phyloP scores from a whole-genome alignment of 2,329 filamentous ascomycete genomes.

The Talaromyces marneffei region DNA sequence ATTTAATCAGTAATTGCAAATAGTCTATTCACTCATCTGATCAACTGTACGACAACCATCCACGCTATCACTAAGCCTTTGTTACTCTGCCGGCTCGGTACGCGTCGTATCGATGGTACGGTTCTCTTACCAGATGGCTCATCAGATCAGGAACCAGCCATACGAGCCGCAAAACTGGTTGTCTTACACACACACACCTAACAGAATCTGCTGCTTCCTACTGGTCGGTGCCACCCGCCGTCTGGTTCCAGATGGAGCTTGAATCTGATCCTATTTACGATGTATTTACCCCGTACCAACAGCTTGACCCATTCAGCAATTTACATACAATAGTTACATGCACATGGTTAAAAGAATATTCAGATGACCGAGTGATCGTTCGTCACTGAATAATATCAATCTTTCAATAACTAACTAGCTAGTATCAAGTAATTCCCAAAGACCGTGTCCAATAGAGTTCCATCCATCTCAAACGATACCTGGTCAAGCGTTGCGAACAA shows the following conservation, averaged over 20 bases:
- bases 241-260: not conserved
- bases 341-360: not conserved
- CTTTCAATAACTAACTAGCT: no score
- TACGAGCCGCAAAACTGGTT: constrained; percentile 13
- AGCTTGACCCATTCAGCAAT: not conserved
- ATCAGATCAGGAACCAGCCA: constrained; percentile 2
- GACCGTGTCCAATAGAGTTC: not conserved
- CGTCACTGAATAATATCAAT: not conserved
- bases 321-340: not conserved
- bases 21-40: not conserved
- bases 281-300: not conserved
- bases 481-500: not conserved
- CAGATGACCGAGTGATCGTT: not conserved
- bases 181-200: constrained; percentile 4
- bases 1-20: not conserved
- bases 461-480: not conserved
- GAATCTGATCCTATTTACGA: not conserved
- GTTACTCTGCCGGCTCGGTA: not conserved
- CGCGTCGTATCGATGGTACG: constrained; percentile 1
- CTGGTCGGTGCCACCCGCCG: constrained; percentile 8
- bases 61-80: not conserved
- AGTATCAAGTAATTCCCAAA: no score
- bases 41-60: not conserved
- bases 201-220: not conserved
- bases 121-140: not conserved